Evolutionary conservation across 441 rosid species (phyloP).

Genomic region (Breynia disticha): DNA sequence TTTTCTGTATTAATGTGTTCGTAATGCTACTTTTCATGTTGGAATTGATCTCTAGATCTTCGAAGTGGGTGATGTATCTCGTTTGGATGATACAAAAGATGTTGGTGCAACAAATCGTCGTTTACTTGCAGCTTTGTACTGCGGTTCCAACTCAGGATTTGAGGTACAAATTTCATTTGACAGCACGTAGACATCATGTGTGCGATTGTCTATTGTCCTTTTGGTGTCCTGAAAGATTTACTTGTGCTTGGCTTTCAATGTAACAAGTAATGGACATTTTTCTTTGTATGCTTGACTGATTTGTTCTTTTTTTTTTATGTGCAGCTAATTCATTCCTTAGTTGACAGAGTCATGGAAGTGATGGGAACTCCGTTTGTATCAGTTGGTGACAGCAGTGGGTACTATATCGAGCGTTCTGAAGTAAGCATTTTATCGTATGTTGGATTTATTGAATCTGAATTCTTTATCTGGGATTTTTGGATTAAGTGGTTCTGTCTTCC

Average conservation of each 20-base stretch:
- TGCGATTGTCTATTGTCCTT: background rate
- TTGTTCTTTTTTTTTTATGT: no score
- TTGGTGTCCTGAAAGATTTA: no score
- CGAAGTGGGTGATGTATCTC: slow-evolving; percentile 73
- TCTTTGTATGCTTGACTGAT: no score
- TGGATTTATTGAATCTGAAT: background rate
- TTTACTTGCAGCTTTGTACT: slow-evolving; percentile 64
- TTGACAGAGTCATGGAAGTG: slow-evolving; percentile 89
- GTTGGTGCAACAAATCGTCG: slow-evolving; percentile 79
- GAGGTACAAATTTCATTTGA: slow-evolving; percentile 45
- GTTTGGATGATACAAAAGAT: slow-evolving; percentile 55
- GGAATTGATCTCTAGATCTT: slow-evolving; percentile 43
- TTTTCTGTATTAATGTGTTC: background rate
- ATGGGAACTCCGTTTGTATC: slow-evolving; percentile 58
- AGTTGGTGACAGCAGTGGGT: slow-evolving; percentile 42
- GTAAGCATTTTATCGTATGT: slow-evolving; percentile 30
- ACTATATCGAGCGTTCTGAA: slow-evolving; percentile 48
- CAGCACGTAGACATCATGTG: no score
- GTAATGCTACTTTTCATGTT: background rate
- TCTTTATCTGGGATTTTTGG: no score
- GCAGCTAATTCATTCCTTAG: slow-evolving; percentile 86
- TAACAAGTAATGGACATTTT: background rate
- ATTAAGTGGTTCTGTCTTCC: no score
- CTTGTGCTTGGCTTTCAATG: background rate
- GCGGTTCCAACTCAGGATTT: slow-evolving; percentile 92